These are phyloP conservation scores for Termitomyces sp. DNA, from an alignment of 768 basidiomycete genomes.

Conservation along the genomic window DNA sequence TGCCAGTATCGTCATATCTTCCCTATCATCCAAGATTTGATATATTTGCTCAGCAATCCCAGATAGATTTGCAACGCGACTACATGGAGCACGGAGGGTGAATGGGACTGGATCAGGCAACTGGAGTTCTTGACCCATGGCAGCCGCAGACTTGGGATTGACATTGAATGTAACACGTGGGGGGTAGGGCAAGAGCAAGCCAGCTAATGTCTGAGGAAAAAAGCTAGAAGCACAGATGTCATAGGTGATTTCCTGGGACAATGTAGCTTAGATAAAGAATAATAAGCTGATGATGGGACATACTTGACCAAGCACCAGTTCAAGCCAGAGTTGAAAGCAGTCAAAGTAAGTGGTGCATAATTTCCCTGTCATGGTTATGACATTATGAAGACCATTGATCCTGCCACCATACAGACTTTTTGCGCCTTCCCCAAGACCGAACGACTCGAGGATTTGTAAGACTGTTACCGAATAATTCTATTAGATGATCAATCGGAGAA, in stretches of 20 bases:
- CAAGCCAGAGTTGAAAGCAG: constrained; percentile 24
- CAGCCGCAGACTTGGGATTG: neutral
- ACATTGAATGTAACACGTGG: neutral
- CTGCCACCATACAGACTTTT: constrained; percentile 25
- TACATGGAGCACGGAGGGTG: constrained; percentile 29
- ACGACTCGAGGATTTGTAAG: constrained; percentile 24
- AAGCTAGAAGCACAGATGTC: neutral
- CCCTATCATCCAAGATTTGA: no score
- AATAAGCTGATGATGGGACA: neutral
- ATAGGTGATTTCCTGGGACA: neutral
- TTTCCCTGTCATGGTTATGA: constrained; percentile 24
- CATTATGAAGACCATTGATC: constrained; percentile 28
- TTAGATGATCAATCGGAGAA: neutral
- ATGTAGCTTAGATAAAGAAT: neutral
- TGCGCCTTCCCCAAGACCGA: constrained; percentile 21
- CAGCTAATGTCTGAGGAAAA: no score
- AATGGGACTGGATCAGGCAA: neutral
- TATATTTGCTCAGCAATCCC: no score
- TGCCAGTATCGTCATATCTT: no score
- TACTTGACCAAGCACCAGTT: constrained; percentile 6
- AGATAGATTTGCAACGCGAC: no score
- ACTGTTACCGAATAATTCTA: constrained; percentile 22
- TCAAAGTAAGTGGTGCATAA: constrained; percentile 23
- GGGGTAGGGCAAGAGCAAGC: neutral
- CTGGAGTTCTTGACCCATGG: neutral